A percentile compares a stretch with the other conserved stretches of the same genome.
These are phyloP conservation scores for Centella asiatica DNA, from an alignment of 129 eudicot species.

Conservation along the genomic window DNA sequence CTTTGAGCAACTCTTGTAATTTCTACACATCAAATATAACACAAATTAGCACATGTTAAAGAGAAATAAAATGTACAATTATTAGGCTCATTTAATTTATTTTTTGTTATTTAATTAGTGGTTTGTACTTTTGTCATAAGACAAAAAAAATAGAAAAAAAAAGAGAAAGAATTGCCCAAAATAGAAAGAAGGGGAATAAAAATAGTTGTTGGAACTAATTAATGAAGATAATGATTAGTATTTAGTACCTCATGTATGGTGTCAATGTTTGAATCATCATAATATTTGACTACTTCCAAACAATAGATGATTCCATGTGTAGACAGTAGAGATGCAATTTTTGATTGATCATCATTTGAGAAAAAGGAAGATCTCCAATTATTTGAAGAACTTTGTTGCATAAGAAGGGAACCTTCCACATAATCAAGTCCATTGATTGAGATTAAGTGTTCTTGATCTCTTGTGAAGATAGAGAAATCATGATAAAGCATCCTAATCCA, in stretches of 20 bases:
- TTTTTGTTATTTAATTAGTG: too few relatives aligned
- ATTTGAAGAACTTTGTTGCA: constrained; percentile 4
- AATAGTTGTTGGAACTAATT: too few relatives aligned
- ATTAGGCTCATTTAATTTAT: too few relatives aligned
- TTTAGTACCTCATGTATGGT: constrained; percentile 41
- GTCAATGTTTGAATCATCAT: constrained; percentile 18
- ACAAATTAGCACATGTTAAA: background rate
- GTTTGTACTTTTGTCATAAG: too few relatives aligned
- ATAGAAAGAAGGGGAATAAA: too few relatives aligned
- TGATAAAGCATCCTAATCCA: constrained; percentile 23
- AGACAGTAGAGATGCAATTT: constrained; percentile 34
- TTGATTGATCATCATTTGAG: constrained; percentile 9
- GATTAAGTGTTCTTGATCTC: constrained; percentile 24
- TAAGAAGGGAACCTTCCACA: constrained; percentile 20
- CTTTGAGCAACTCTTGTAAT: constrained; percentile 8
- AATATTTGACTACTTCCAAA: constrained; percentile 22
- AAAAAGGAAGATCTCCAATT: constrained; percentile 29
- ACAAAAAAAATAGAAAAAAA: too few relatives aligned
- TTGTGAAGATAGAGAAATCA: constrained; percentile 13
- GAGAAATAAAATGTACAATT: background rate
- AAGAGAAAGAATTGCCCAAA: too few relatives aligned
- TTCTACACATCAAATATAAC: constrained; percentile 20
- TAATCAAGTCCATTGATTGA: constrained; percentile 14
- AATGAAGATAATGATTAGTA: too few relatives aligned
- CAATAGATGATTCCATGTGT: constrained; percentile 29